A percentile compares a stretch with the other conserved stretches of the same genome.
These are phyloP conservation scores for Kernera saxatilis DNA, from an alignment of 345 rosid genomes.

Conservation along the genomic window DNA sequence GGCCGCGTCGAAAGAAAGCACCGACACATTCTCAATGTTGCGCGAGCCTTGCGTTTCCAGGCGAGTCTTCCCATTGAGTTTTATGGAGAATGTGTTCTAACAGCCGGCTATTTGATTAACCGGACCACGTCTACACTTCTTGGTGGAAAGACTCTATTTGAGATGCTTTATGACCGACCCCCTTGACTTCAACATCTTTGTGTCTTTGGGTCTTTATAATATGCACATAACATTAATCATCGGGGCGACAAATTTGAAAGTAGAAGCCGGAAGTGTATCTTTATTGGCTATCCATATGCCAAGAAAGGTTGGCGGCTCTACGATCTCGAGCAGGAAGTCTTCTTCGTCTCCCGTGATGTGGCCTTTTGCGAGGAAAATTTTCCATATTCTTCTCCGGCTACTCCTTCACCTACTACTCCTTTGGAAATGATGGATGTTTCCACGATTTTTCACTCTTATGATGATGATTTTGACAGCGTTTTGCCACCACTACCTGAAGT, in stretches of 20 bases:
- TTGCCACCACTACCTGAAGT: too few relatives aligned
- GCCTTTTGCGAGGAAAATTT: neutral
- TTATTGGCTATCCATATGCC: neutral
- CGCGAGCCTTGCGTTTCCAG: neutral
- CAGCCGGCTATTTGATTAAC: neutral
- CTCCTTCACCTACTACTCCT: too few relatives aligned
- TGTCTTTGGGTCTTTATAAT: neutral
- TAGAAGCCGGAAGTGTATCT: neutral
- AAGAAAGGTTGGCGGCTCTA: neutral
- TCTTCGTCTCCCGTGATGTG: neutral
- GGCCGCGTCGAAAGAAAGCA: neutral
- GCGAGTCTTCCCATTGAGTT: neutral
- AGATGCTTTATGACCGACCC: neutral
- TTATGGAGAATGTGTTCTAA: neutral
- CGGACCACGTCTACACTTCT: neutral
- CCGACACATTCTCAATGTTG: neutral
- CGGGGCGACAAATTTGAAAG: neutral
- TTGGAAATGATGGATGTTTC: too few relatives aligned
- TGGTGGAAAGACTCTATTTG: neutral
- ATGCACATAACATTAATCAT: neutral
- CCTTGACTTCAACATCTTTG: neutral
- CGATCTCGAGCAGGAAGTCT: neutral
- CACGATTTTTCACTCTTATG: neutral
- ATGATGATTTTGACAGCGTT: too few relatives aligned
- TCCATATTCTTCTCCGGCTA: too few relatives aligned